These are phyloP conservation scores for Pyropia haitanensis DNA, from an alignment of 23 red algal genomes.

Conservation along the genomic window DNA sequence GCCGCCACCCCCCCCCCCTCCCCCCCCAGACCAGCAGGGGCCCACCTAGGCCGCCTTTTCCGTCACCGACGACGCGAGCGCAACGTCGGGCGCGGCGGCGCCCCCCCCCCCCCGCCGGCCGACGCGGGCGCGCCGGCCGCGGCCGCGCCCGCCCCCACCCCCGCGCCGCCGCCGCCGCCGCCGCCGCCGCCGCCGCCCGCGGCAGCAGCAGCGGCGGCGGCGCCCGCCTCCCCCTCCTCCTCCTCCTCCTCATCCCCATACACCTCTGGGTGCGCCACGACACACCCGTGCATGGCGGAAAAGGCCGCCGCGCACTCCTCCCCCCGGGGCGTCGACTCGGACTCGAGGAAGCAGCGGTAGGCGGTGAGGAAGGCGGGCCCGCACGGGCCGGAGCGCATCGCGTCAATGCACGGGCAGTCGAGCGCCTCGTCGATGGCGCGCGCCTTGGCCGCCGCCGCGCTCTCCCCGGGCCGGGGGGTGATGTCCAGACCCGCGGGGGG, in stretches of 20 bases:
- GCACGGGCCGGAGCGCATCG: slow-evolving; percentile 89
- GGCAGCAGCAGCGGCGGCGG: neutral
- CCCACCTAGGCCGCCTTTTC: too few species aligned
- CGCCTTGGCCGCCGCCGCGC: slow-evolving; percentile 13
- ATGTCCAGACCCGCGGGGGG: too few species aligned
- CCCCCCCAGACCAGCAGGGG: too few species aligned
- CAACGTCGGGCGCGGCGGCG: too few species aligned
- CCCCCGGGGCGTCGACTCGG: slow-evolving; percentile 84
- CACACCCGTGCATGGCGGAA: slow-evolving; percentile 74
- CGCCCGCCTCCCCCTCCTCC: slow-evolving; percentile 32
- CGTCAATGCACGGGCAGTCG: slow-evolving; percentile 88
- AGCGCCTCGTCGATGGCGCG: slow-evolving; percentile 58
- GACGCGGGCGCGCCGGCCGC: too few species aligned
- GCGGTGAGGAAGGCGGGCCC: slow-evolving; percentile 81
- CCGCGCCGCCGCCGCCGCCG: too few species aligned
- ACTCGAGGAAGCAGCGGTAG: slow-evolving; percentile 98
- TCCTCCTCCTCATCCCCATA: slow-evolving; percentile 74
- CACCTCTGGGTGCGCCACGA: slow-evolving; percentile 90
- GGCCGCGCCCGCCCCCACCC: too few species aligned
- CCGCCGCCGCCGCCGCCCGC: too few species aligned
- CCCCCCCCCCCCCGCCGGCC: too few species aligned
- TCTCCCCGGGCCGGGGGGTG: too few species aligned
- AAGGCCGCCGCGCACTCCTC: slow-evolving; percentile 83
- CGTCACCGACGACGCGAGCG: too few species aligned
- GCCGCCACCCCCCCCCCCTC: too few species aligned